A percentile compares a stretch with the other conserved stretches of the same genome.
phyloP scores from a whole-genome alignment of 371 early-diverging fungal genomes.

The Mortierella sp. region DNA sequence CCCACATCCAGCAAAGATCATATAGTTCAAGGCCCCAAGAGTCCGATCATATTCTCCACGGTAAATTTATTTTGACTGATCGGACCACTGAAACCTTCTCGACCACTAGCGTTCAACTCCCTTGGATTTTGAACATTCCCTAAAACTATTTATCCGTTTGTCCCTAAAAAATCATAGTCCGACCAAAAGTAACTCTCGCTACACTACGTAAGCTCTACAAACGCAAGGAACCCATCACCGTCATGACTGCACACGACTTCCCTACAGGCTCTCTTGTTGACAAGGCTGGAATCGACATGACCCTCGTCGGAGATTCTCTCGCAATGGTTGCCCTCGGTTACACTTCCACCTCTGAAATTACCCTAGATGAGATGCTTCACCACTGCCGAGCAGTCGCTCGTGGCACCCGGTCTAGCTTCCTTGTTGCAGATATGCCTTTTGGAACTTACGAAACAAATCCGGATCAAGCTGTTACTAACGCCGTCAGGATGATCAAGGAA shows the following conservation, averaged over 20 bases:
- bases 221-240: slow-evolving; percentile 78
- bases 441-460: slow-evolving; percentile 89
- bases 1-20: neutral
- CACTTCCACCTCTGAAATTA: slow-evolving; percentile 86
- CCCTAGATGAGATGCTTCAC: slow-evolving; percentile 96
- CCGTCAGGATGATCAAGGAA: slow-evolving; percentile 88
- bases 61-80: slow-evolving; percentile 9
- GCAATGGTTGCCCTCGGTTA: slow-evolving; percentile 97
- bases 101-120: neutral
- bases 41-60: slow-evolving; percentile 13
- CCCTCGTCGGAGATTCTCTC: slow-evolving; percentile 95
- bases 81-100: neutral
- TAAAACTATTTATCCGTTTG: neutral
- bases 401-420: slow-evolving; percentile 80
- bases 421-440: slow-evolving; percentile 93
- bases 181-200: slow-evolving; percentile 86
- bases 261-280: slow-evolving; percentile 90
- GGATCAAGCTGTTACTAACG: slow-evolving; percentile 78
- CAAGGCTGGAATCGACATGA: slow-evolving; percentile 85
- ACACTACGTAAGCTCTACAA: slow-evolving; percentile 81
- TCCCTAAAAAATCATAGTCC: slow-evolving; percentile 46
- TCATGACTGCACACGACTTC: slow-evolving; percentile 93
- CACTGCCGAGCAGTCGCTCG: slow-evolving; percentile 92
- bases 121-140: neutral
- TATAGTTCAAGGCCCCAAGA: slow-evolving; percentile 24